A percentile compares a stretch with the other conserved stretches of the same genome.
These are phyloP conservation scores for Macrolepiota dolichaula DNA, from an alignment of 768 basidiomycete genomes.

Conservation along the genomic window DNA sequence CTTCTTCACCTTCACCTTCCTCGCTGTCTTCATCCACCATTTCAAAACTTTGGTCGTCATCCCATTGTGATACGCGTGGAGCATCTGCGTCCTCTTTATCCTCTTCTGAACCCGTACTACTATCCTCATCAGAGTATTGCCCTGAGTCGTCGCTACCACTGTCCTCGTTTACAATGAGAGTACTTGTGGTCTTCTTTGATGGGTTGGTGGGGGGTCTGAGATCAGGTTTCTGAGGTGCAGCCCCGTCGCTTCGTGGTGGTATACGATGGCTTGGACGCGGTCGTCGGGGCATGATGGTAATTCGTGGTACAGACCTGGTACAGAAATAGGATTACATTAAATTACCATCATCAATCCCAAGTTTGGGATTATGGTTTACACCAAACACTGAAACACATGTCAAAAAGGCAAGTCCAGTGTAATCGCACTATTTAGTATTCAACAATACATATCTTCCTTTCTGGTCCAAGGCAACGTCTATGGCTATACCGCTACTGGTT, in stretches of 20 bases:
- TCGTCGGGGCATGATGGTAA: conserved; percentile 31
- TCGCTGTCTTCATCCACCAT: conserved; percentile 39
- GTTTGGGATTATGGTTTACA: neutral
- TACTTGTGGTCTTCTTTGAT: no score
- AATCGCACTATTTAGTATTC: no score
- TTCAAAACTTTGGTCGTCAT: conserved; percentile 25
- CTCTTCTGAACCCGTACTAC: conserved; percentile 9
- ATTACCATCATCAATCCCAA: neutral
- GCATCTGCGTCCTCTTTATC: conserved; percentile 22
- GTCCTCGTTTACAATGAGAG: neutral
- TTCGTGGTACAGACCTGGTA: neutral
- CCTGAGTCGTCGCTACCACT: conserved; percentile 11
- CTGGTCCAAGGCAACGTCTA: conserved; percentile 52
- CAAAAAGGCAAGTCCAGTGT: no score
- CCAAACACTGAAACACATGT: conserved; percentile 6
- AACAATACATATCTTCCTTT: conserved; percentile 56
- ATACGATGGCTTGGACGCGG: conserved; percentile 23
- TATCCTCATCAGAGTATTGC: conserved; percentile 12
- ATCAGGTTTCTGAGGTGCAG: neutral
- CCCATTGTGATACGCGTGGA: conserved; percentile 19
- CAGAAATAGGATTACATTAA: neutral
- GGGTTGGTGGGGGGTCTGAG: neutral
- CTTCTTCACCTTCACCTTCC: conserved; percentile 30
- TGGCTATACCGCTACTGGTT: conserved; percentile 51
- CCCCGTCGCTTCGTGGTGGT: neutral